Base-by-base conservation (phyloP, 495 filamentous ascomycete species). In the Usnea hakonensis region DNA sequence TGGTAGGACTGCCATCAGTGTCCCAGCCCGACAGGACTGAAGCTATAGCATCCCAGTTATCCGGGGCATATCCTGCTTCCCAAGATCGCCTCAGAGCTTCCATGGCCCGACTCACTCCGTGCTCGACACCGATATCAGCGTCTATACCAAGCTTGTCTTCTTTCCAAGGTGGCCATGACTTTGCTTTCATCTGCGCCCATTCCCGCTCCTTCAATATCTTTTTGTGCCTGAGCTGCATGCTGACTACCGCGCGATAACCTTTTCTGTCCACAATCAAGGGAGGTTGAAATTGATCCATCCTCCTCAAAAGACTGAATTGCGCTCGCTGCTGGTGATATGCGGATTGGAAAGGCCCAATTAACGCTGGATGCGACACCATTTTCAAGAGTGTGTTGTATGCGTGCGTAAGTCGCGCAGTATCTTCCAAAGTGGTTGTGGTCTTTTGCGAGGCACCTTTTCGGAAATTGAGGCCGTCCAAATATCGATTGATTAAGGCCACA, bases 161-260 rank as follows among this genome's bases (percentile, higher is more conserved):
- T 56, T 87, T 88, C 84, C 84, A 90, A 2, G 87, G 87, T 4
- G 87, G 87, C 87, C 87, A 90, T 16, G 79, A 83, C 0, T 74
- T 74, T 7, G 81, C 76, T 72, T 89, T 87, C 36, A 87, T 67
- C 40, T 74, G 69, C 2, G 82, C 83, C 74, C 78, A 85, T 65
- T 82, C 78, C 14, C 75, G 79, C 69, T 90, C 88, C 2, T 72
- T 70, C 0, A 58, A 5, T 5, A 83, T 87, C 67, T 90, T 90
- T 40, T 74, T 77, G 64, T 85, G 86, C 1, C 82, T 83, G 8
- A 90, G 71, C 58, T 89, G 87, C 32, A 87, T 77, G 2, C 72
- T 72, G 40, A 76, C 67, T 3, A 90, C 70, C 19, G 80, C 85
- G 63, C 83, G 77, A 70, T 88, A 90, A 10, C 88, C 88, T 68